Conservation (phyloP, 108 stramenopile species). For the Nitzschia sp. region DNA sequence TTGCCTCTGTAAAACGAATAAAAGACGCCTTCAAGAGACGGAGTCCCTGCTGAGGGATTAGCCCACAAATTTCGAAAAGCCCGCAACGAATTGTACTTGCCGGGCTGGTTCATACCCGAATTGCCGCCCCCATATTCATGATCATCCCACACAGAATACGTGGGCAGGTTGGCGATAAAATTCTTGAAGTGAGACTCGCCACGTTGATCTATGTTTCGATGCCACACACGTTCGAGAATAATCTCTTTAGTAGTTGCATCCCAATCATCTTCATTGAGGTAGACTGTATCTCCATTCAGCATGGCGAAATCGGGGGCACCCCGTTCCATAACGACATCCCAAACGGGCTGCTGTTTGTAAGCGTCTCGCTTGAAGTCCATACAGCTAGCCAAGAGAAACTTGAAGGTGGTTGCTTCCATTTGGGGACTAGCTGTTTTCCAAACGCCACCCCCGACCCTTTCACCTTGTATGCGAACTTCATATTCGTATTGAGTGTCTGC, state of each 20-base stretch:
- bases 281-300: constrained; percentile 35
- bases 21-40: constrained; percentile 6
- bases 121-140: constrained; percentile 36
- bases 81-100: constrained; percentile 20
- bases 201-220: constrained; percentile 28
- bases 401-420: not conserved
- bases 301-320: constrained; percentile 23
- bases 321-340: constrained; percentile 12
- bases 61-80: constrained; percentile 29
- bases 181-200: constrained; percentile 27
- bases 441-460: constrained; percentile 18
- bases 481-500: constrained; percentile 23
- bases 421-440: constrained; percentile 13
- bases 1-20: constrained; percentile 29
- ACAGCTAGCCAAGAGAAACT: constrained; percentile 24
- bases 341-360: constrained; percentile 24
- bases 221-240: constrained; percentile 28
- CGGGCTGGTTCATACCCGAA: constrained; percentile 20
- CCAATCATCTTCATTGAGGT: constrained; percentile 26
- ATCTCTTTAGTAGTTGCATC: constrained; percentile 12
- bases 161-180: constrained; percentile 26
- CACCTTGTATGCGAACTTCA: constrained; percentile 10
- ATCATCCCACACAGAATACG: constrained; percentile 33
- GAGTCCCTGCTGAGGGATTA: constrained; percentile 14
- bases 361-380: constrained; percentile 18